Base-by-base conservation (phyloP, 2,329 filamentous ascomycete species). In the Aspergillus sp. region DNA sequence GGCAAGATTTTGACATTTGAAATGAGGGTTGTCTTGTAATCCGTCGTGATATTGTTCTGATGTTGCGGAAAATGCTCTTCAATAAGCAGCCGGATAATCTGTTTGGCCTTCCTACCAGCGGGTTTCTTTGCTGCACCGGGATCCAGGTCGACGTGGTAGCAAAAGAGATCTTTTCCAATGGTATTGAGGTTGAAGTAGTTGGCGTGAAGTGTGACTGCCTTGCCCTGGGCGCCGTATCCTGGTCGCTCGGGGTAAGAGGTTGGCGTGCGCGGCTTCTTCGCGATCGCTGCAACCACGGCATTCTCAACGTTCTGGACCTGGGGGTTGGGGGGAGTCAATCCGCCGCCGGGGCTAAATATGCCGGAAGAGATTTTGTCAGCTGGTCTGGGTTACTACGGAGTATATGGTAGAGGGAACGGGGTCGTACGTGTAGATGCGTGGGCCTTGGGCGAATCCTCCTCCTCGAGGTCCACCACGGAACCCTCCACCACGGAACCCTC, bases 31-130 rank as follows among this genome's bases (percentile, higher is more conserved):
- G 71, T 69, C 17, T 63, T 66, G 47, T 67, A 74, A 52, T 77
- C 75, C 0, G 72, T 72, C 1, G 73, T 72, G 44, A 77, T 66
- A 33, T 57, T 51, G 9, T 55, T 57, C 24, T 54, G 54, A 14
- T 62, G 42, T n/a, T 62, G 20, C 1, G 59, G 5, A 58, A 73
- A 64, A 54, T 73, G 57, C 54, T 72, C 63, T 48, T 74, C 67
- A 14, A 76, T 57, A 16, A 84, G 59, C 19, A 79, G 60, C 14
- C 78, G 65, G 14, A 84, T 68, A 4, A 82, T 67, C 4, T 76
- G 75, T 40, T 73, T 72, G 33, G 71, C 76, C 63, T 77, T 80
- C 32, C 71, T 71, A 48, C 74, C 75, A 38, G 65, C 49, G 3
- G 65, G 63, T 3, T 59, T 47, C 6, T 56, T 58, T 3, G 65